Evolutionary conservation across 1,284 basidiomycete genomes (phyloP).

Genomic region (Moesziomyces aphidis): DNA sequence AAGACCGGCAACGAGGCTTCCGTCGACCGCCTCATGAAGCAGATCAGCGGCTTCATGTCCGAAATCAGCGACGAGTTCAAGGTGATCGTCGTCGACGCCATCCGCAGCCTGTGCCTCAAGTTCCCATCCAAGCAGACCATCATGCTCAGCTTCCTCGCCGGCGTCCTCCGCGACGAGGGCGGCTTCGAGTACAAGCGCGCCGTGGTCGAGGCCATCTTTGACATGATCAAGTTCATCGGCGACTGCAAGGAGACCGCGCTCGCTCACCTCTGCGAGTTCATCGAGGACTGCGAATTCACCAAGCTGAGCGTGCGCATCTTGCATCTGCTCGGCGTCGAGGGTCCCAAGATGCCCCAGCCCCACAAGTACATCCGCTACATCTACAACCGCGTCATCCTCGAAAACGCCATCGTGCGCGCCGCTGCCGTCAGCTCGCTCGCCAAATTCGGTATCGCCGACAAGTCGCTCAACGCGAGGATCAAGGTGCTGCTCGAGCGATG

Average conservation of each 20-base stretch:
- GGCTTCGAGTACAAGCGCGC: slow-evolving; percentile 99
- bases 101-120: slow-evolving; percentile 97
- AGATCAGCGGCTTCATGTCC: slow-evolving; percentile 98
- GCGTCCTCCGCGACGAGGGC: slow-evolving; percentile 76
- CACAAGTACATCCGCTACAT: slow-evolving; percentile 99
- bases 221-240: slow-evolving; percentile 98
- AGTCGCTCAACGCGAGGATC: slow-evolving; percentile 83
- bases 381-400: slow-evolving; percentile 98
- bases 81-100: slow-evolving; percentile 98
- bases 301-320: slow-evolving; percentile 97
- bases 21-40: slow-evolving; percentile 98
- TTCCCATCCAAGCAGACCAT: slow-evolving; percentile 93
- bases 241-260: slow-evolving; percentile 90
- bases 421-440: slow-evolving; percentile 94
- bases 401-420: slow-evolving; percentile 97
- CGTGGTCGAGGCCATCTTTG: slow-evolving; percentile 98
- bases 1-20: slow-evolving; percentile 99
- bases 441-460: slow-evolving; percentile 92
- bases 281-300: slow-evolving; percentile 99
- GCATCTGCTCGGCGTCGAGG: slow-evolving; percentile 93
- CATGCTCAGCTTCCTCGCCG: slow-evolving; percentile 72
- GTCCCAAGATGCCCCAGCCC: slow-evolving; percentile 92
- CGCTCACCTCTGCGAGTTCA: slow-evolving; percentile 99
- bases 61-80: slow-evolving; percentile 99
- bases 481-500: slow-evolving; percentile 79